These are phyloP conservation scores for Irpex sp. DNA, from an alignment of 1,284 basidiomycete species.

Conservation along the genomic window DNA sequence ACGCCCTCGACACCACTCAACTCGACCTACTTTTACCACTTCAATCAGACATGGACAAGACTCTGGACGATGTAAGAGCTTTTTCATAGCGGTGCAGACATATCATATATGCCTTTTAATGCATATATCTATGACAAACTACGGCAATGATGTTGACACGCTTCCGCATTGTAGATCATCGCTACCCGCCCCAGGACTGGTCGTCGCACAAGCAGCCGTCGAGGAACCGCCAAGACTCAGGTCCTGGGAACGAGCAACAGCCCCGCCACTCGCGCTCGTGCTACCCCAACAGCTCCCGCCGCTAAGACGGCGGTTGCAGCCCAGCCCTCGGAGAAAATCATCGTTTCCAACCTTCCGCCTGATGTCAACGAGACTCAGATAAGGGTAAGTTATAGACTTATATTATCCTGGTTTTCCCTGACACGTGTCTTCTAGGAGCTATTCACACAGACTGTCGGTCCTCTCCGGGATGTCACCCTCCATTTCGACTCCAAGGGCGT, in stretches of 20 bases:
- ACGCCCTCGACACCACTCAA: slow-evolving; percentile 14
- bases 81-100: slow-evolving; percentile 6
- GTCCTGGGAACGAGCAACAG: slow-evolving; percentile 51
- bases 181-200: slow-evolving; percentile 50
- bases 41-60: slow-evolving; percentile 65
- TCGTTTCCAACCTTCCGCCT: slow-evolving; percentile 92
- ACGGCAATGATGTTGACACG: slow-evolving; percentile 11
- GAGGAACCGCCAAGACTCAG: slow-evolving; percentile 42
- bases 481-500: slow-evolving; percentile 84
- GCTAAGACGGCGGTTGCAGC: slow-evolving; percentile 38
- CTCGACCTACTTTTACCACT: not conserved
- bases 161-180: slow-evolving; percentile 59
- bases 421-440: slow-evolving; percentile 67
- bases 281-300: slow-evolving; percentile 31
- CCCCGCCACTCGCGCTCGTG: slow-evolving; percentile 49
- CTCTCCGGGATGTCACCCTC: slow-evolving; percentile 79
- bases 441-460: slow-evolving; percentile 88
- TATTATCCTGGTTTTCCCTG: not conserved
- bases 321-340: slow-evolving; percentile 81
- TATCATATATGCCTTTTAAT: not conserved
- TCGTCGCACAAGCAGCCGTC: slow-evolving; percentile 46
- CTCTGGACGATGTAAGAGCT: slow-evolving; percentile 79
- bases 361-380: slow-evolving; percentile 95
- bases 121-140: slow-evolving; percentile 8
- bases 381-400: slow-evolving; percentile 55